Evolutionary conservation across 441 rosid genomes (phyloP).

Genomic region (Metrosideros polymorpha): DNA sequence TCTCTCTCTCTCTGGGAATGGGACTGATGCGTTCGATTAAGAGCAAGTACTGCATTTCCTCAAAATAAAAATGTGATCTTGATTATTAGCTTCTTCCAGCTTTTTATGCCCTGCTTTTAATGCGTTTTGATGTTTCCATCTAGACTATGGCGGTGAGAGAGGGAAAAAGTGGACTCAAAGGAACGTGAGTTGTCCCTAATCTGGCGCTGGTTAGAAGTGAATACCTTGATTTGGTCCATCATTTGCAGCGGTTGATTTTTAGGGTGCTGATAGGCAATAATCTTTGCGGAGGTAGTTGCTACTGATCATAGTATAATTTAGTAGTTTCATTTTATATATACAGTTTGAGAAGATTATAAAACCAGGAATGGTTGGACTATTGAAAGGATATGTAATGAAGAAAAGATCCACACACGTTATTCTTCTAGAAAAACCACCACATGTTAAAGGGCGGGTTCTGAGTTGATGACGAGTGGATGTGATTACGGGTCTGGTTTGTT

Average conservation of each 20-base stretch:
- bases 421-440: background rate
- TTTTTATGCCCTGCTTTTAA: background rate
- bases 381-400: background rate
- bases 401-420: background rate
- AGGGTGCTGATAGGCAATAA: background rate
- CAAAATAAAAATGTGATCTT: background rate
- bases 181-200: background rate
- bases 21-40: background rate
- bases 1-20: background rate
- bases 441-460: background rate
- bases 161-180: background rate
- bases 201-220: background rate
- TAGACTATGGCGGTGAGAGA: background rate
- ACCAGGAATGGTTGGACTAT: background rate
- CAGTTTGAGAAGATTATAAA: background rate
- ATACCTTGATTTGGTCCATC: background rate
- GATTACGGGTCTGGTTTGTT: background rate
- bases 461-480: background rate
- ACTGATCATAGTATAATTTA: background rate
- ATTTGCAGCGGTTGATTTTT: background rate
- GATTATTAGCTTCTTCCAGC: background rate
- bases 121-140: background rate
- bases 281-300: background rate
- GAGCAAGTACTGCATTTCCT: background rate
- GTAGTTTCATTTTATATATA: background rate